Conservation (phyloP, 2,329 filamentous ascomycete species). For the Phaeophleospora eucalypticola region DNA sequence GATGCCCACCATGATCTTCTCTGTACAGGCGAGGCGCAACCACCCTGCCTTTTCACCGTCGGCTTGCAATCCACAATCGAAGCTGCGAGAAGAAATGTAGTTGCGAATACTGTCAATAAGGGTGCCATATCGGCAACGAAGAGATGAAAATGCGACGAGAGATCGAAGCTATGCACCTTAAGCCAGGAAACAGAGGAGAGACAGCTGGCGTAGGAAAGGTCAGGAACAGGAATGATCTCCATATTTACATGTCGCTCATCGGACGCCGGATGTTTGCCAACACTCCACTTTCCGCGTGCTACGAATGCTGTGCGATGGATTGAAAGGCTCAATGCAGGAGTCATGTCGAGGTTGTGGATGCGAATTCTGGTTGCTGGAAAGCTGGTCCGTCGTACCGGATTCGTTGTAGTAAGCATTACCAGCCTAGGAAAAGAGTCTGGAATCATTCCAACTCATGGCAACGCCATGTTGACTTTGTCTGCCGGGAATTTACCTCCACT, state of each 20-base stretch:
- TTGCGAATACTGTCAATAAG: not conserved
- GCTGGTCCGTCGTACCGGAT: not conserved
- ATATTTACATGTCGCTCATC: not conserved
- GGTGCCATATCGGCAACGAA: no score
- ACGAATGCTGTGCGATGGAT: no score
- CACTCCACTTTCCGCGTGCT: no score
- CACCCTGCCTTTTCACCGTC: slow-evolving; percentile 1
- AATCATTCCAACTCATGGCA: no score
- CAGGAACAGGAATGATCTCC: not conserved
- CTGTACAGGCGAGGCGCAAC: slow-evolving; percentile 5
- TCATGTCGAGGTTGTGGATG: not conserved
- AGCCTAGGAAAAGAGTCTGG: no score
- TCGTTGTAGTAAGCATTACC: not conserved
- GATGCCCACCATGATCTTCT: slow-evolving; percentile 6
- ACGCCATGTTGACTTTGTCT: no score
- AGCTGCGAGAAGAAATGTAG: not conserved
- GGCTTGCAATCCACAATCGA: not conserved
- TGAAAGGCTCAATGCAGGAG: no score
- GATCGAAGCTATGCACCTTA: no score
- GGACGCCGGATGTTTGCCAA: no score
- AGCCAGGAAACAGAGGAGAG: not conserved
- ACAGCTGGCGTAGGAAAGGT: not conserved
- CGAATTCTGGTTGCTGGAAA: not conserved
- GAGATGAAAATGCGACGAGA: no score
- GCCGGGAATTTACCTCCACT: no score